A percentile compares a stretch with the other conserved stretches of the same genome.
These are phyloP conservation scores for Pseudonitzschia multistriata DNA, from an alignment of 108 stramenopile species.

Conservation along the genomic window DNA sequence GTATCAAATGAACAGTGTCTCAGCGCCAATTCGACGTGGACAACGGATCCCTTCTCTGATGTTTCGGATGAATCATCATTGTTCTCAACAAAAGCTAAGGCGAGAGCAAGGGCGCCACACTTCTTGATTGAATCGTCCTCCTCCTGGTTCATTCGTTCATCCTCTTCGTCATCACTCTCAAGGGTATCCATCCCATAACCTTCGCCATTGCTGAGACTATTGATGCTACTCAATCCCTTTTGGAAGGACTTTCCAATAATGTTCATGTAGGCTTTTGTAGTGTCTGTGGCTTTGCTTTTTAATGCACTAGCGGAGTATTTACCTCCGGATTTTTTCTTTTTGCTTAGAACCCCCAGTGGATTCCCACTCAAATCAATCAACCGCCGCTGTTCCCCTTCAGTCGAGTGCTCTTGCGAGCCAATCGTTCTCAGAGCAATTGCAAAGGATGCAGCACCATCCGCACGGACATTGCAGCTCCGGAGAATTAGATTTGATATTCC, in stretches of 20 bases:
- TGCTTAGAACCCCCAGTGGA: slow-evolving; percentile 59
- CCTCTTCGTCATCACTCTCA: slow-evolving; percentile 76
- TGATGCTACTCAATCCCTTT: slow-evolving; percentile 59
- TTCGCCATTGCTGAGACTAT: slow-evolving; percentile 4
- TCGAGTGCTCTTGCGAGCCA: not conserved
- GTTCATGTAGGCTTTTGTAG: slow-evolving; percentile 63
- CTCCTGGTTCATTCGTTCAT: slow-evolving; percentile 43
- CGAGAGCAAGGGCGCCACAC: slow-evolving; percentile 70
- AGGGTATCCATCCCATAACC: slow-evolving; percentile 24
- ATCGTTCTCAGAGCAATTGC: slow-evolving; percentile 45
- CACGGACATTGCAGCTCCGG: slow-evolving; percentile 67
- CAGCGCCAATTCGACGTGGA: not conserved
- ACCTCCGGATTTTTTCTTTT: slow-evolving; percentile 50
- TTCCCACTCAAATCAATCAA: slow-evolving; percentile 78
- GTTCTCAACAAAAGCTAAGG: slow-evolving; percentile 39
- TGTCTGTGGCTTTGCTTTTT: slow-evolving; percentile 72
- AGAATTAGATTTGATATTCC: slow-evolving; percentile 45
- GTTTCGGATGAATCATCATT: slow-evolving; percentile 11
- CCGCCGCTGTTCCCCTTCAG: not conserved
- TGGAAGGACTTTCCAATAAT: slow-evolving; percentile 56
- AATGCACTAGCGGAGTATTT: slow-evolving; percentile 58
- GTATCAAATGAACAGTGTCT: not conserved
- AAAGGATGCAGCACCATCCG: slow-evolving; percentile 61
- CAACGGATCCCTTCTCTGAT: not conserved
- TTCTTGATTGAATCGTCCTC: slow-evolving; percentile 36